Base-by-base conservation (phyloP, 306 rosid genomes). In the Hippophae gyantsensis region DNA sequence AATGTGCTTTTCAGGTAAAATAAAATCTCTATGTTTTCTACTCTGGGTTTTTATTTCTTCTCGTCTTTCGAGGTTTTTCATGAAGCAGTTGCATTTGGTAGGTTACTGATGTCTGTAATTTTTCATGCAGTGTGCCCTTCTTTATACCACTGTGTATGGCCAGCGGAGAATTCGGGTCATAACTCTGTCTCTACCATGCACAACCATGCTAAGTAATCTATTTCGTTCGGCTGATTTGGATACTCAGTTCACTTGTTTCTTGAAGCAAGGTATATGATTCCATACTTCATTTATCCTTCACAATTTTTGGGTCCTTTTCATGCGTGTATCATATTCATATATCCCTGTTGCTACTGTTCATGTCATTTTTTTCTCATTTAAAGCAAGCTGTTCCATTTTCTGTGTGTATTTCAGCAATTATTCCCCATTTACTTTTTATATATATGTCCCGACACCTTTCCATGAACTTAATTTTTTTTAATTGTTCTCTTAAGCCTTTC, bases 171-270 rank as follows among this genome's bases (percentile, higher is more conserved):
- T 92, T 73, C 95, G 95, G 26, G 93, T 92, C 40, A 48, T 84
- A 57, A 88, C 93, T 61, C 69, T 92, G 62, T 92, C 99, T 69
- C 82, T 92, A 62, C 96, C 99, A 54, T 87, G 90, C 79, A 92
- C 99, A 18, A 92, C 85, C 72, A 83, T 92, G 99, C 86, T 92
- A 12, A 92, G 89, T 73, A 88, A 87, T 74, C 79, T 92, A 50
- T 92, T 92, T 76, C 99, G 96, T 0, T 81, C 96, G 12, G 99
- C 99, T 61, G 99, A 92, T 76, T 80, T 92, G 80, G 99, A 92
- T 67, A 75, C 96, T 65, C 96, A 88, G 60, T 92, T 92, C 73
- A 82, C 94, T 50, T 92, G 99, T 78, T 88, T 83, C 90, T 78
- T 92, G 77, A 92, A 92, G 72, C 95, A 87, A 78, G 99, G 99